Evolutionary conservation across 345 rosid genomes (phyloP), one percentile per base, ranked within the genome.

Genomic region (Euphorbia pulcherrima): DNA sequence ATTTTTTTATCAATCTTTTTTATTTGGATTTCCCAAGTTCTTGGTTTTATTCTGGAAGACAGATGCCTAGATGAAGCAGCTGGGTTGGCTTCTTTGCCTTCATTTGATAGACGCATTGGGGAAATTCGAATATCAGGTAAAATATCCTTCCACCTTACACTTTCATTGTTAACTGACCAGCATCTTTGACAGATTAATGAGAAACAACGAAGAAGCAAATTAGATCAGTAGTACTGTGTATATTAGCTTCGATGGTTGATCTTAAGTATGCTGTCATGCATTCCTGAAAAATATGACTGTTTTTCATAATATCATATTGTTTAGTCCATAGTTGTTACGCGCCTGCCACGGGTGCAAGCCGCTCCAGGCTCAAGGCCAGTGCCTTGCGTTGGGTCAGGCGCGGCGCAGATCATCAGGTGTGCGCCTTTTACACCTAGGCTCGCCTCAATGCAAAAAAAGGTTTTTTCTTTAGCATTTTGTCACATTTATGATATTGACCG

Each of bases 41-140:
- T 52, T 65, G 40, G 13, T 56, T 46, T 74, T 78, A 50, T 73
- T 64, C 51, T 71, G 81, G 65, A 78, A 67, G 21, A 76, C 83
- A 93, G 96, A 80, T 93, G 97, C 83, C 84, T 89, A 67, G 94
- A 93, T 81, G 89, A 90, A 80, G 97, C 91, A 65, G 90, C 84
- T 11, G 95, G 79, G 73, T 47, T 75, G 68, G 97, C 90, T 63
- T 67, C 75, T 67, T 85, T 87, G 53, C 95, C 96, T 0, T 84
- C 86, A 33, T 91, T 86, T 78, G 69, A 78, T 58, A 87, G 89
- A 41, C 74, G 74, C 55, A 75, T 93, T 30, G 78, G 88, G 10
- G 81, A 82, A 27, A 71, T 86, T 58, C 67, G 65, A 50, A 74
- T 91, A 37, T 84, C 96, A 74, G 95, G 98, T 83, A 71, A 57